Evolutionary conservation across 352 stramenopile species (phyloP), one percentile per base, ranked within the genome.

Genomic region (Blastocystis sp.): DNA sequence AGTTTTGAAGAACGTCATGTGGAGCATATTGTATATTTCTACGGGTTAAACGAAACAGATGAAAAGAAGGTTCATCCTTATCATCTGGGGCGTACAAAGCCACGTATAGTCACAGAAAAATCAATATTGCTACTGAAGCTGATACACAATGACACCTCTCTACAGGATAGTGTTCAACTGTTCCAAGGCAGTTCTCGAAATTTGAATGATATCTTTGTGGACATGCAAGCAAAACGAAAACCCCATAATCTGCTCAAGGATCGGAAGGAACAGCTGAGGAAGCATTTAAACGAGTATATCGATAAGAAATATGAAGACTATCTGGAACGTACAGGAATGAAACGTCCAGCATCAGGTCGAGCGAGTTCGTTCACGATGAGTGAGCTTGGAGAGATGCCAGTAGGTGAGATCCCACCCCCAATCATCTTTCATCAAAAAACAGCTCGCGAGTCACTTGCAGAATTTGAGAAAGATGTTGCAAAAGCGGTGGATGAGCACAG

Each of bases 401-500:
- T 37, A 41, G 70, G 70, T 47, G 70, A 81, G 45, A 81, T 81
- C n/a, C 70, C 70, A 2, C 70, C 43, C 2, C 70, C 70, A 0
- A 50, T 81, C 13, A 63, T 24, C 9, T 65, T 43, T 65, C 20
- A 62, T 26, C 20, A 65, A 34, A 65, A 81, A 53, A 65, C 70
- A 24, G 43, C 55, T 6, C 7, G 24, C 16, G 50, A 65, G 7
- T 34, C 20, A 3, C 55, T 81, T n/a, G 50, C 53, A 8, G 24
- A 65, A 26, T 47, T 81, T 24, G n/a, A 81, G n/a, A 54, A 50
- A 18, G 70, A 81, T 39, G 70, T 81, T 13, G 45, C 63, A 8
- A 81, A 81, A n/a, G 70, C 70, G 20, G 70, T 81, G 3, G 45
- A 64, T 26, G 70, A 81, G 47, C 53, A 81, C 16, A 81, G n/a